Evolutionary conservation across 1,284 basidiomycete genomes (phyloP), one percentile per base, ranked within the genome.

Genomic region (Ustilago loliicola): DNA sequence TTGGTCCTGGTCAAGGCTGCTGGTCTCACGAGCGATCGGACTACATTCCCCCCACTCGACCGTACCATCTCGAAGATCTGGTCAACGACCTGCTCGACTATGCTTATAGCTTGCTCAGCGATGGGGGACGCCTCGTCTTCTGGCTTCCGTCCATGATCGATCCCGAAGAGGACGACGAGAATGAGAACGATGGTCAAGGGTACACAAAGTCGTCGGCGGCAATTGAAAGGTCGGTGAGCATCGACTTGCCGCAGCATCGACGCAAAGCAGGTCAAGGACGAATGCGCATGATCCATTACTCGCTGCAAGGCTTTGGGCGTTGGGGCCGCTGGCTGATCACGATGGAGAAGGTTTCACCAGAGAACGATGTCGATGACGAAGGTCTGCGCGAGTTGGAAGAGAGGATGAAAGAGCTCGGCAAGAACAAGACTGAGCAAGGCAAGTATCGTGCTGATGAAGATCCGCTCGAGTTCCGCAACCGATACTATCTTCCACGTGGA

Each of bases 121-220:
- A 94, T 0, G 90, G 90, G 19, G 97, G 97, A 17, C 89, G 97
- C 38, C 90, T 99, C 9, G 96, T 99, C 1, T 98, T 97, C 96
- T 89, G 83, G 82, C 57, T 86, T 34, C 84, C 85, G 7, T 81
- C 80, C 5, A 81, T 85, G 72, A 82, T 70, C 40, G 80, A 82
- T 23, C 58, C 75, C 6, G 66, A 80, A 32, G 74, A 67, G 21
- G 80, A 75, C 13, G 59, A 80, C 25, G 66, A 72, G 58, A 65
- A 70, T 38, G 61, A 79, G 7, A n/a, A 19, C 10, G 60, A 73
- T 21, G 65, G 65, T 30, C 67, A 68, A 45, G 56, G 91, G 0
- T 92, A 93, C 38, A 95, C 61, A 32, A 72, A 72, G 51, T 66
- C 68, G 8, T 69, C 69, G 36, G 74, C 74, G 2, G 68, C 74